A percentile compares a stretch with the other conserved stretches of the same genome.
Conservation (phyloP, 148 eudicot species). For the Chenopodium formosanum region DNA sequence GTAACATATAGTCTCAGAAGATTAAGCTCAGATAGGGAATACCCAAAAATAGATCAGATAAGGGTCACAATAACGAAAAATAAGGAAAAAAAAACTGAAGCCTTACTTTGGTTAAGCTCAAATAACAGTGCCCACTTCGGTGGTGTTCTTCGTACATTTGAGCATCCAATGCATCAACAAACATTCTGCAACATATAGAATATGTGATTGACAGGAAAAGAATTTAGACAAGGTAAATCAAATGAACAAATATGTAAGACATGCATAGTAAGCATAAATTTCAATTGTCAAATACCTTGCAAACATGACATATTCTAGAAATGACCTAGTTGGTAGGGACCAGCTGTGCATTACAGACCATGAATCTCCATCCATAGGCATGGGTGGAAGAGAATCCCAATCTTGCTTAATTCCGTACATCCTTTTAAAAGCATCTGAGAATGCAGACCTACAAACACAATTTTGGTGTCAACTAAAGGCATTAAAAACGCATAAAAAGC, state of each 20-base stretch:
- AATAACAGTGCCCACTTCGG: constrained; percentile 57
- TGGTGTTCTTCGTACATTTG: constrained; percentile 69
- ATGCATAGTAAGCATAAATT: neutral
- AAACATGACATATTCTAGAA: constrained; percentile 91
- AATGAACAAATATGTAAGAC: neutral
- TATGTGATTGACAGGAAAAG: neutral
- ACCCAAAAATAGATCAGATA: neutral
- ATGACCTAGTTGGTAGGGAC: constrained; percentile 88
- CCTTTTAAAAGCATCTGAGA: constrained; percentile 65
- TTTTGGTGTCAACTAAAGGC: neutral
- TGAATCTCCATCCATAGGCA: constrained; percentile 76
- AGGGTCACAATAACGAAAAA: neutral
- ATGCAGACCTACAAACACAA: constrained; percentile 57
- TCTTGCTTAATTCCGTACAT: constrained; percentile 68
- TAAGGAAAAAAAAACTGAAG: neutral
- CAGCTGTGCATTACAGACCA: constrained; percentile 96
- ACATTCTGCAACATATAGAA: constrained; percentile 58
- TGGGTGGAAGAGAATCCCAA: constrained; percentile 56
- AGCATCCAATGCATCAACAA: constrained; percentile 75
- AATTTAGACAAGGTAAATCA: neutral
- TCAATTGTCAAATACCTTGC: constrained; percentile 47
- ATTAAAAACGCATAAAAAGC: neutral
- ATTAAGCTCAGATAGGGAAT: constrained; percentile 53
- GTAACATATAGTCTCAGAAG: neutral
- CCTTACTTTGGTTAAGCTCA: constrained; percentile 72